Evolutionary conservation across 1,284 basidiomycete genomes (phyloP), one percentile per base, ranked within the genome.

Genomic region (Leccinum fuscescens): DNA sequence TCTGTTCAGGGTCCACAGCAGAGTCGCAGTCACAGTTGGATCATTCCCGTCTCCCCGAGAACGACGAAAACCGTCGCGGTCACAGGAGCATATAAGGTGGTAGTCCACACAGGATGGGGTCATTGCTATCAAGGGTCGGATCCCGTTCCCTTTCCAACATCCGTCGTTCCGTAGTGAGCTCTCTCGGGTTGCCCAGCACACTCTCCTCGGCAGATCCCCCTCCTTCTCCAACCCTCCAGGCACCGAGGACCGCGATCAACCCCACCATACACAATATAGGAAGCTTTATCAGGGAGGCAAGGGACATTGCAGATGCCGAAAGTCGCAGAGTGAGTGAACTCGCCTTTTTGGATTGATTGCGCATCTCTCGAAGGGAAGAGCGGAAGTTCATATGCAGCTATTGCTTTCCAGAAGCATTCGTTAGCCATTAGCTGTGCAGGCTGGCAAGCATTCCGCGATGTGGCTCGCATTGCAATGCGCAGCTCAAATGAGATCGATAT

Each of bases 261-360:
- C 83, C 86, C 39, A 82, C 79, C 46, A 80, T 89, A 64, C 82
- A 90, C 67, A 84, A 74, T 62, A 69, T 76, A 12, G 85, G 79
- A 56, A 84, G 77, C 57, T 86, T 90, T 54, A 59, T 83, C 63
- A 59, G 78, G 39, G 78, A 84, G 72, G 74, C 81, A 57, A 78
- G 69, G 55, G 73, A 73, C 46, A 88, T 90, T 54, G 75, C 83
- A 69, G 86, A 90, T 66, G 85, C 83, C 22, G 88, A 90, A 76
- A 82, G 78, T 64, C 75, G 87, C 69, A 74, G 86, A 70, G 74
- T 89, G 76, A 84, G 84, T 24, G 20, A 20, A 20, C 20, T 58
- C 88, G 89, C 86, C 60, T 90, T 89, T 70, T 73, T 89, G 66
- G 78, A 79, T 62, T 84, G 66, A 77, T 59, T 24, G 50, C 22